phyloP scores from a whole-genome alignment of 1,284 basidiomycete genomes.

The Acaromyces ingoldii region DNA sequence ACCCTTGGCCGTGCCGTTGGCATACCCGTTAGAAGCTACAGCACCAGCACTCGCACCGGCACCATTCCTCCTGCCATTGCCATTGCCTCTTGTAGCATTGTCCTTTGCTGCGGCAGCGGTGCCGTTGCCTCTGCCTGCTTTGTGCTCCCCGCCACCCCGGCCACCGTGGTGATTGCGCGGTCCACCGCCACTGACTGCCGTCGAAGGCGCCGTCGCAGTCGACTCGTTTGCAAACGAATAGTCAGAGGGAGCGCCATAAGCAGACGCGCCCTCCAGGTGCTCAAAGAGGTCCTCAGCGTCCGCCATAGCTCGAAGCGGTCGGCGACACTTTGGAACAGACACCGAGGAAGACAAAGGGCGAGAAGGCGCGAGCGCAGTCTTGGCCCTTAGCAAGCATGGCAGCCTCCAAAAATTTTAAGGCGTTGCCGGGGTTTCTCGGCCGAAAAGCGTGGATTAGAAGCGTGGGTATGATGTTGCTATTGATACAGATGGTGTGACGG shows the following conservation, averaged over 20 bases:
- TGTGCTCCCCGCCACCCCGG: background rate
- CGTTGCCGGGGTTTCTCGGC: no score
- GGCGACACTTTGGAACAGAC: no score
- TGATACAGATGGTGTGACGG: no score
- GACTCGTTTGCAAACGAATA: conserved; percentile 19
- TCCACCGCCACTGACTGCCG: background rate
- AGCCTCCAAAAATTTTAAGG: no score
- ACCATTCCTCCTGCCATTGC: background rate
- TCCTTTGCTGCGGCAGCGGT: no score
- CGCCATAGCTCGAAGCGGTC: no score
- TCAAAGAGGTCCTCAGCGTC: conserved; percentile 30
- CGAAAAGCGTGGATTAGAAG: no score
- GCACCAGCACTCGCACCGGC: background rate
- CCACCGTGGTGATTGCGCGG: background rate
- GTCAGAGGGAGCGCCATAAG: conserved; percentile 27
- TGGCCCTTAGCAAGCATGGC: no score
- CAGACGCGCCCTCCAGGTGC: conserved; percentile 38
- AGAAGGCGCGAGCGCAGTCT: no score
- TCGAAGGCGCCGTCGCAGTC: background rate
- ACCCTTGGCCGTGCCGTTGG: background rate
- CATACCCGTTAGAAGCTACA: background rate
- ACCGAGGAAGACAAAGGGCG: no score
- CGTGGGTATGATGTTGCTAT: no score
- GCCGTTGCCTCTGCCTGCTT: background rate
- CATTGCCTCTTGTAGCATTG: background rate